These are phyloP conservation scores for Talaromyces funiculosus DNA, from an alignment of 2,329 filamentous ascomycete genomes.

Conservation along the genomic window DNA sequence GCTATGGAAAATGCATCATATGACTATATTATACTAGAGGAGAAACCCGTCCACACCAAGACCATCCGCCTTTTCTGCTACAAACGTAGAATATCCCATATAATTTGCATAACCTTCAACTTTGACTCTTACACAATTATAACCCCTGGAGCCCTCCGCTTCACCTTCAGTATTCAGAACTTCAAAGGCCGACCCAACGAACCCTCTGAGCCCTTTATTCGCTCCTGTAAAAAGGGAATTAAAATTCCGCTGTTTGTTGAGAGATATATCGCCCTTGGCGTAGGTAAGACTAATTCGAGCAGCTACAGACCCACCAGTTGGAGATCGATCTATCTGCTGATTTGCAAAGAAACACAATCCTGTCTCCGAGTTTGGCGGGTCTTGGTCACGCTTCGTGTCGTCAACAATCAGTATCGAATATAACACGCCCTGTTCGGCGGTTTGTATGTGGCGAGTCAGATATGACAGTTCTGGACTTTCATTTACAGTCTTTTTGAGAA, in stretches of 20 bases:
- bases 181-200: background rate
- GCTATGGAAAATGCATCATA: background rate
- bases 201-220: background rate
- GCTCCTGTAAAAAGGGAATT: background rate
- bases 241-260: background rate
- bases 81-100: background rate
- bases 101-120: background rate
- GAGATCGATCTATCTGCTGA: slow-evolving; percentile 44
- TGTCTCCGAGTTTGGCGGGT: slow-evolving; percentile 27
- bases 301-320: slow-evolving; percentile 34
- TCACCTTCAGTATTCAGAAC: background rate
- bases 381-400: slow-evolving; percentile 3
- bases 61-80: background rate
- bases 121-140: background rate
- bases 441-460: slow-evolving; percentile 17
- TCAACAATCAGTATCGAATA: slow-evolving; percentile 41
- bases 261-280: slow-evolving; percentile 21
- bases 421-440: background rate
- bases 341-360: slow-evolving; percentile 44
- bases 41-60: background rate
- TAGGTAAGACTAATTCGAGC: slow-evolving; percentile 34
- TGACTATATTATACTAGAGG: background rate
- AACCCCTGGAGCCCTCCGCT: background rate
- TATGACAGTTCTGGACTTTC: slow-evolving; percentile 29
- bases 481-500: slow-evolving; percentile 19